Conservation (phyloP, 768 basidiomycete genomes). For the Kwoniella europaea region DNA sequence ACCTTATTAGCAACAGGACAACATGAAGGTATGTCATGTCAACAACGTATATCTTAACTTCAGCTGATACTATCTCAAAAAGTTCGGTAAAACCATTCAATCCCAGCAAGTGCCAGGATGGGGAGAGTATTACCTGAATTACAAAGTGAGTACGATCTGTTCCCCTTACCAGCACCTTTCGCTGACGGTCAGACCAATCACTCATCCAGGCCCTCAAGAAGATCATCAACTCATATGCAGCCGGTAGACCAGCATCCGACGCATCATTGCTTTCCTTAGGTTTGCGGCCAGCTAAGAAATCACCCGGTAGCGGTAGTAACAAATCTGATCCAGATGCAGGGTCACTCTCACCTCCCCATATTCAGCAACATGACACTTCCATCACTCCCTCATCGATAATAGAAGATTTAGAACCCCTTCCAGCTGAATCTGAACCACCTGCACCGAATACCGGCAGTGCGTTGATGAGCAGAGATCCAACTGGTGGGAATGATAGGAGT, state of each 20-base stretch:
- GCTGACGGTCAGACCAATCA: background rate
- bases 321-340: constrained; percentile 13
- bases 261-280: constrained; percentile 84
- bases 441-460: constrained; percentile 34
- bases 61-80: background rate
- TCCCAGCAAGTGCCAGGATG: constrained; percentile 96
- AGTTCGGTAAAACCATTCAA: constrained; percentile 99
- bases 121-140: constrained; percentile 93
- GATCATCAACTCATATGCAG: constrained; percentile 92
- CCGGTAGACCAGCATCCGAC: constrained; percentile 86
- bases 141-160: constrained; percentile 66
- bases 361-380: constrained; percentile 7
- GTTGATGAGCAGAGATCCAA: constrained; percentile 26
- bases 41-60: background rate
- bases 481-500: constrained; percentile 72
- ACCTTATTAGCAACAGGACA: background rate
- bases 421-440: constrained; percentile 53
- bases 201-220: constrained; percentile 59
- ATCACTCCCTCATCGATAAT: constrained; percentile 12
- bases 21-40: constrained; percentile 21
- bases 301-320: constrained; percentile 34
- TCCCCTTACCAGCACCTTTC: background rate
- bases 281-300: constrained; percentile 70
- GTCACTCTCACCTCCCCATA: constrained; percentile 7
- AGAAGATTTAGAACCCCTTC: constrained; percentile 50